These are phyloP conservation scores for Panus rudis DNA, from an alignment of 768 basidiomycete species.

Conservation along the genomic window DNA sequence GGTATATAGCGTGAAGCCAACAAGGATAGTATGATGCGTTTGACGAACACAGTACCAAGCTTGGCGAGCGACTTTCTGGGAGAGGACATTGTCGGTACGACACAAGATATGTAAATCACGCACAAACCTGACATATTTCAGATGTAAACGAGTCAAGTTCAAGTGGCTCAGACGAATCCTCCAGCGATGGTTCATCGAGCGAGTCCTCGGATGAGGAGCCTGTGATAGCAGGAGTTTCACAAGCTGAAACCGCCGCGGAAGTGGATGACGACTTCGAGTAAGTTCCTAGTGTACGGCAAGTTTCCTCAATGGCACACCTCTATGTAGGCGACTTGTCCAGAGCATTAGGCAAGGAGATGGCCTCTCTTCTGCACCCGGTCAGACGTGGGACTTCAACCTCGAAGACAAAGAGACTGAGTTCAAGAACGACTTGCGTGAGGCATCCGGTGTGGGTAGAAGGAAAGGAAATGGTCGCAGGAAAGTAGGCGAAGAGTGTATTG, in stretches of 20 bases:
- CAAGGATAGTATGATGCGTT: no score
- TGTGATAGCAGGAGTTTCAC: neutral
- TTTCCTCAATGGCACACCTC: constrained; percentile 1
- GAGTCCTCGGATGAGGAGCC: neutral
- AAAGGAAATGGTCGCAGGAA: constrained; percentile 34
- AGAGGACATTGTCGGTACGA: no score
- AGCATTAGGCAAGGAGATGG: constrained; percentile 48
- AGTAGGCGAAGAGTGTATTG: constrained; percentile 26
- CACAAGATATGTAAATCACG: no score
- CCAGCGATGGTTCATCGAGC: no score
- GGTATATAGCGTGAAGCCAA: no score
- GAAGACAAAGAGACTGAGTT: constrained; percentile 65
- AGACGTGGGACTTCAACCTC: constrained; percentile 70
- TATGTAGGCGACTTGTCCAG: constrained; percentile 55
- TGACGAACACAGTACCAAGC: no score
- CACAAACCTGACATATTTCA: no score
- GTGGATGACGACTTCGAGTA: constrained; percentile 26
- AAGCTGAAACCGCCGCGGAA: neutral
- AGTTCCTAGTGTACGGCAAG: neutral
- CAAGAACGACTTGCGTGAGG: constrained; percentile 64
- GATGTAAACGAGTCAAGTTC: no score
- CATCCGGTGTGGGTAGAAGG: constrained; percentile 61
- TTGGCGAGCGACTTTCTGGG: no score
- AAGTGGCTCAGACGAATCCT: no score
- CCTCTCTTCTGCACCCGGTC: constrained; percentile 40